Percentiles rank a stretch among this genome's conserved stretches.
These are phyloP conservation scores for Yarrowia porcina DNA, from an alignment of 805 yeast species.

Conservation along the genomic window DNA sequence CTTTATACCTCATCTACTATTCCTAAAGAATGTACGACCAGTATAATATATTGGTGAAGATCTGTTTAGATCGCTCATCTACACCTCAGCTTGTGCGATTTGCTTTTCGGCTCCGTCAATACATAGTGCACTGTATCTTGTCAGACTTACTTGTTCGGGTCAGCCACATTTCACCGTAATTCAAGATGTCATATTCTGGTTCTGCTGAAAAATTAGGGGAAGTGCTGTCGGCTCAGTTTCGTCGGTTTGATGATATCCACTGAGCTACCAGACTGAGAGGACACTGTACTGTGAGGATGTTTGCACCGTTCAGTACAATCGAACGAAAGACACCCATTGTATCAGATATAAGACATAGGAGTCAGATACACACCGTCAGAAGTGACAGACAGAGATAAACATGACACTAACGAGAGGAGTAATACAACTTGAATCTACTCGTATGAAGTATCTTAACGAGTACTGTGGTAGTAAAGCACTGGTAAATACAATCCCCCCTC, in stretches of 20 bases:
- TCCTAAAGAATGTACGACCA: not conserved
- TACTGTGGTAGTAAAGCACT: too few species aligned
- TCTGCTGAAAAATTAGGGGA: too few species aligned
- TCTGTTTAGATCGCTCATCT: not conserved
- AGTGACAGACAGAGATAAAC: not conserved
- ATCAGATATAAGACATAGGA: not conserved
- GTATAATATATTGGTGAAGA: not conserved
- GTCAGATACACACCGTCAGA: not conserved
- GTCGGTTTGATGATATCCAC: too few species aligned
- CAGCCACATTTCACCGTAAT: not conserved
- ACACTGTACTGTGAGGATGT: too few species aligned
- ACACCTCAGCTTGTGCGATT: not conserved
- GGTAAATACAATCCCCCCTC: too few species aligned
- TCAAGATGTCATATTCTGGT: not conserved
- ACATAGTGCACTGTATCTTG: not conserved
- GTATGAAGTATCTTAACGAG: too few species aligned
- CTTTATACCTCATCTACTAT: too few species aligned
- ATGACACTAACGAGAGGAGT: not conserved
- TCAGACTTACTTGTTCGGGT: not conserved
- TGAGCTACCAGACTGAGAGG: not conserved
- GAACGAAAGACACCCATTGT: not conserved
- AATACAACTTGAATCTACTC: not conserved
- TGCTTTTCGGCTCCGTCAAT: not conserved
- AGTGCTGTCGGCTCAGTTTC: too few species aligned
- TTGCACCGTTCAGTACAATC: too few species aligned